phyloP scores from a whole-genome alignment of 176 grass and related monocot species.

The Typha latifolia region DNA sequence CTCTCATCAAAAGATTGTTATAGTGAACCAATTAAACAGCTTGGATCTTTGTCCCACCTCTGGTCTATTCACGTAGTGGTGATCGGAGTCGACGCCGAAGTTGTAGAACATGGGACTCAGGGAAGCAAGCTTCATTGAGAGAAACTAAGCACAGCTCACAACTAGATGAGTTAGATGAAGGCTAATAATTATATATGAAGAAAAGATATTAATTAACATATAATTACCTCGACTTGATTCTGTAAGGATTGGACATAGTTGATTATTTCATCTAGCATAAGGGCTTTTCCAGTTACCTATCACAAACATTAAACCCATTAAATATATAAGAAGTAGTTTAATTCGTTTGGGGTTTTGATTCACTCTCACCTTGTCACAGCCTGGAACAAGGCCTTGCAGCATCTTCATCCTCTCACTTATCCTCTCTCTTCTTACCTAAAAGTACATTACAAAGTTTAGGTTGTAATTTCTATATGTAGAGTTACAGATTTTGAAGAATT shows the following conservation, averaged over 20 bases:
- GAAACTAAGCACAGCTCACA: constrained; percentile 22
- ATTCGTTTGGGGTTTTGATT: not conserved
- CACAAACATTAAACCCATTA: not conserved
- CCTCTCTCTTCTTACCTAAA: constrained; percentile 35
- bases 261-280: constrained; percentile 45
- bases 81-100: constrained; percentile 10
- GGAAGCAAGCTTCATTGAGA: constrained; percentile 41
- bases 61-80: not conserved
- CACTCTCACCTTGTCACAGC: constrained; percentile 32
- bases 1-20: not conserved
- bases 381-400: constrained; percentile 38
- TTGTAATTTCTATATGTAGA: no score
- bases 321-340: not conserved
- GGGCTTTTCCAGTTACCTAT: constrained; percentile 36
- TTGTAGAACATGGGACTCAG: constrained; percentile 17
- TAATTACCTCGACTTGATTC: constrained; percentile 38
- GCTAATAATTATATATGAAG: constrained; percentile 1
- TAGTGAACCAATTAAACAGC: not conserved
- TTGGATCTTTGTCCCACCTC: constrained; percentile 3
- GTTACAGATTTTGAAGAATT: no score
- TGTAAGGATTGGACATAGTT: constrained; percentile 45
- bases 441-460: no score
- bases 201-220: not conserved
- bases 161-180: not conserved
- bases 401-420: constrained; percentile 44